phyloP scores from a whole-genome alignment of 208 protist genomes.

The Polymyxa betae region DNA sequence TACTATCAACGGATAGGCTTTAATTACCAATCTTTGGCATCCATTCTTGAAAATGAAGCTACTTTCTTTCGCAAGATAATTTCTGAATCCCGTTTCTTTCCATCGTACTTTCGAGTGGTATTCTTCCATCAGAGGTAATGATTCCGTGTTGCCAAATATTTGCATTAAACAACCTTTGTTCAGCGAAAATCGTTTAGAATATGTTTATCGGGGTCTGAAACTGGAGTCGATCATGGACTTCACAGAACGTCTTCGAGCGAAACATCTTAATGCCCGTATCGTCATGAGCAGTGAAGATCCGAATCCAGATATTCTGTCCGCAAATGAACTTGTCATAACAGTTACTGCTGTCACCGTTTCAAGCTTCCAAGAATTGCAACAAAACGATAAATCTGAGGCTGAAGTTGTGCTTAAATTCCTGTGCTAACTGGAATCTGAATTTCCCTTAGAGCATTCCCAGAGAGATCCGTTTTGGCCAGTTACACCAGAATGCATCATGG shows the following conservation, averaged over 20 bases:
- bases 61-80: constrained; percentile 37
- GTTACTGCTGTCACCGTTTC: not conserved
- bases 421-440: not conserved
- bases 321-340: constrained; percentile 24
- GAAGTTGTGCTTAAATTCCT: not conserved
- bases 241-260: not conserved
- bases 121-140: not conserved
- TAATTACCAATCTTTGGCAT: not conserved
- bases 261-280: not conserved
- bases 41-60: not conserved
- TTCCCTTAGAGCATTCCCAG: not conserved
- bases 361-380: not conserved
- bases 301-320: not conserved
- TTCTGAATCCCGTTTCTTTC: constrained; percentile 11
- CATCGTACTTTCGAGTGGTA: constrained; percentile 42
- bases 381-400: not conserved
- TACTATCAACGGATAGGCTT: not conserved
- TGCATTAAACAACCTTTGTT: not conserved
- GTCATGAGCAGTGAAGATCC: constrained; percentile 34
- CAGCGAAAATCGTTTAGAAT: not conserved
- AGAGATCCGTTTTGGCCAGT: not conserved
- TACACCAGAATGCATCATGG: not conserved
- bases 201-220: constrained; percentile 23
- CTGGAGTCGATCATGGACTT: constrained; percentile 42
- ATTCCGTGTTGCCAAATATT: not conserved